Conservation (phyloP, 1,139 yeast species). For the Yamadazyma conglobata region DNA sequence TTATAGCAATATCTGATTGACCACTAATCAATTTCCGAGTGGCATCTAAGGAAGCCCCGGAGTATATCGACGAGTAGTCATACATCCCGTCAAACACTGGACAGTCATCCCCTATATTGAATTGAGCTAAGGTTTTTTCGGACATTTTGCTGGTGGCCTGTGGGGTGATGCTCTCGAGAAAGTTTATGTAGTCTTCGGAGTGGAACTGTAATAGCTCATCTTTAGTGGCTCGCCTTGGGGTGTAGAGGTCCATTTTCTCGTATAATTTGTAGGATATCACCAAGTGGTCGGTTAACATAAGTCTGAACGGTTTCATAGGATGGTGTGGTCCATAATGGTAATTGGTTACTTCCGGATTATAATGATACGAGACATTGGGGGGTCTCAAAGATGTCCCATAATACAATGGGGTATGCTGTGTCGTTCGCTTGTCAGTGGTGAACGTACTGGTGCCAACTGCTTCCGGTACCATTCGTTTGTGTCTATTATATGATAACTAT, state of each 20-base stretch:
- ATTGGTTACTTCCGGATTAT: conserved; percentile 74
- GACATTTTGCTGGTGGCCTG: conserved; percentile 63
- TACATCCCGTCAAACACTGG: conserved; percentile 96
- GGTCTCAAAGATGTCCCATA: conserved; percentile 37
- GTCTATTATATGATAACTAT: too few relatives aligned
- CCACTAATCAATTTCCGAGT: conserved; percentile 91
- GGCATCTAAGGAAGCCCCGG: conserved; percentile 98
- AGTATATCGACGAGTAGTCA: conserved; percentile 90
- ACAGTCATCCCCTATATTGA: conserved; percentile 95
- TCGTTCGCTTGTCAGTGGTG: conserved; percentile 55
- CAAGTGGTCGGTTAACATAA: conserved; percentile 90
- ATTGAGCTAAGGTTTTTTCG: conserved; percentile 58
- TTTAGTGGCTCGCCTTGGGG: conserved; percentile 76
- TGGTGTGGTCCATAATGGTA: conserved; percentile 91
- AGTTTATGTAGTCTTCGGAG: conserved; percentile 82
- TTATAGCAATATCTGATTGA: conserved; percentile 92
- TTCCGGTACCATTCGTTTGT: conserved; percentile 3
- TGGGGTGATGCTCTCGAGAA: conserved; percentile 77
- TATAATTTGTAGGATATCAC: conserved; percentile 82
- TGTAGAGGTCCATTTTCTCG: conserved; percentile 85
- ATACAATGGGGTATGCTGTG: conserved; percentile 56
- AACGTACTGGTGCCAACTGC: conserved; percentile 22
- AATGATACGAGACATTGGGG: conserved; percentile 76
- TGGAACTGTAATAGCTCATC: conserved; percentile 81
- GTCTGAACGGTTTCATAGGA: conserved; percentile 97